phyloP scores from a whole-genome alignment of 805 yeast species.

The Sugiyamaella chiloensis region DNA sequence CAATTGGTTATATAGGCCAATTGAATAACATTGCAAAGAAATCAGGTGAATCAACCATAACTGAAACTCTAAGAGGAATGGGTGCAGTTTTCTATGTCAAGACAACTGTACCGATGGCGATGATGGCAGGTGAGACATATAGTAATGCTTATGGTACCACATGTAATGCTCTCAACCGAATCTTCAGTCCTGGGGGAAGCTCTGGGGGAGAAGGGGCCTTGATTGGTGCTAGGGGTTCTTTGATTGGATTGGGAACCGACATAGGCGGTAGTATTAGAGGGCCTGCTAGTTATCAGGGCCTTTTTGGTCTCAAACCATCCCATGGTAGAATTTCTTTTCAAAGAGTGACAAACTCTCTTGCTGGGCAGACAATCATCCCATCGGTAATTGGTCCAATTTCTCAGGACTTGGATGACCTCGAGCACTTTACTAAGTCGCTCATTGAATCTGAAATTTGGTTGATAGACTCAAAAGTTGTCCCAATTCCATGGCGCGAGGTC shows the following conservation, averaged over 20 bases:
- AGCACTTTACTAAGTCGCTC: conserved; percentile 39
- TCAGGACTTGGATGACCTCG: conserved; percentile 37
- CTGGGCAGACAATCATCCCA: conserved; percentile 35
- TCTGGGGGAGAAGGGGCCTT: conserved; percentile 58
- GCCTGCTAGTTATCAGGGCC: conserved; percentile 45
- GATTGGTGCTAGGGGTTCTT: conserved; percentile 42
- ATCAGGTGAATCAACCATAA: conserved; percentile 20
- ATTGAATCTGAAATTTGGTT: conserved; percentile 41
- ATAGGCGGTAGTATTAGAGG: conserved; percentile 53
- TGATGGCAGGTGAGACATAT: conserved; percentile 49
- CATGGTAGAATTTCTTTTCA: conserved; percentile 9
- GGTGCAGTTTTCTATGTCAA: conserved; percentile 56
- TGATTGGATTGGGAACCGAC: conserved; percentile 54
- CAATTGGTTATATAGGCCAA: neutral
- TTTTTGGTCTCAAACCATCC: conserved; percentile 23
- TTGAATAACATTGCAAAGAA: conserved; percentile 13
- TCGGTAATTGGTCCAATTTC: conserved; percentile 52
- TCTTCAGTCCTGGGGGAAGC: conserved; percentile 50
- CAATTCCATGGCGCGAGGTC: conserved; percentile 32
- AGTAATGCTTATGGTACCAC: conserved; percentile 47
- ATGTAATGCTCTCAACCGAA: conserved; percentile 44
- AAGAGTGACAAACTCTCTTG: conserved; percentile 25
- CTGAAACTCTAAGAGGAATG: conserved; percentile 41
- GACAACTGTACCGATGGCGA: conserved; percentile 54
- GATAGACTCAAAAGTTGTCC: conserved; percentile 40